Base-by-base conservation (phyloP, 2,329 filamentous ascomycete species). In the Remersonia thermophila region DNA sequence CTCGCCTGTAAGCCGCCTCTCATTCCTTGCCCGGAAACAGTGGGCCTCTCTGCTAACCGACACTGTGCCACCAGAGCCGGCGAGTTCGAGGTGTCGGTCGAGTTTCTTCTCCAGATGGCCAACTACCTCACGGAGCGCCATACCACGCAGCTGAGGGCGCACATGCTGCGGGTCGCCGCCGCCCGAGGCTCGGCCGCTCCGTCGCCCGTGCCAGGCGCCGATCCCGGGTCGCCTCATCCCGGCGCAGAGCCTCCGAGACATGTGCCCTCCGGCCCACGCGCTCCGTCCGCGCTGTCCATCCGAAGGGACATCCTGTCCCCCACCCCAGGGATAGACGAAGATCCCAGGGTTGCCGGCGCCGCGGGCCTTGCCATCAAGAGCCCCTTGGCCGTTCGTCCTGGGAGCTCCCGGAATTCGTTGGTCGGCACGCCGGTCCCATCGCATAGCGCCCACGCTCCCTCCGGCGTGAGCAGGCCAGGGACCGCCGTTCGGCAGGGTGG, bases 61-160 rank as follows among this genome's bases (percentile, higher is more conserved):
- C 49, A 49, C 48, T 43, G 45, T 49, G n/a, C n/a, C n/a, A 37
- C 37, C 15, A 81, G 80, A 53, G 84, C 83, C 32, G 66, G 72
- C 35, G 69, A 74, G 31, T 94, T 95, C 58, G 73, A 87, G 44
- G 89, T 95, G 14, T 80, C 83, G 17, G 75, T 93, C 39, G 72
- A 85, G 28, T 96, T 96, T 52, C 70, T 98, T 23, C 73, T 95
- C 12, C 84, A 94, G 55, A 86, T 98, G 59, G 86, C 86, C 44
- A 86, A 85, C 57, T 94, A 86, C 73, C 73, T 96, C 5, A 94
- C 91, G 53, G 87, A 96, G 55, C 72, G 83, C 35, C 85, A 96
- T 61, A 73, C 93, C 18, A 83, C 83, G 1, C 85, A 95, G 55
- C 83, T 96, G 32, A 77, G 84, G 47, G 86, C 83, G 14, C 86